phyloP scores from a whole-genome alignment of 1,284 basidiomycete genomes.

The Crepidotus sp. region DNA sequence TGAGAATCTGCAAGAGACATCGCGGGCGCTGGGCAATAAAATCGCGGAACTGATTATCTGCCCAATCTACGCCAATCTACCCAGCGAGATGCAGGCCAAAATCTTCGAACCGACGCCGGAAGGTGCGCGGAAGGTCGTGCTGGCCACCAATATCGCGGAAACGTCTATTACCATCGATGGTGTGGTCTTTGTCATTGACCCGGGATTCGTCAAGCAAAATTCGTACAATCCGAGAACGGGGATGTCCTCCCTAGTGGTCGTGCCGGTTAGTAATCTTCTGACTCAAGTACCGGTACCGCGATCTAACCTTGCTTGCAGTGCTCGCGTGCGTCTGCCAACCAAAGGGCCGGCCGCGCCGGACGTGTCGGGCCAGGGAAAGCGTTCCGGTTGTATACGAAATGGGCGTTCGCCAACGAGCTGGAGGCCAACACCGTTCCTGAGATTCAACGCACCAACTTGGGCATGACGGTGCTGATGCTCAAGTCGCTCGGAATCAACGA shows the following conservation, averaged over 20 bases:
- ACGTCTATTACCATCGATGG: conserved; percentile 98
- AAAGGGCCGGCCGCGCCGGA: conserved; percentile 93
- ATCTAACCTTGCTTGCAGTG: conserved; percentile 42
- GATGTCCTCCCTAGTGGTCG: conserved; percentile 91
- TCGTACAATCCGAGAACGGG: conserved; percentile 94
- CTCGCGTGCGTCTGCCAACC: conserved; percentile 94
- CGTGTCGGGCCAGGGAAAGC: conserved; percentile 98
- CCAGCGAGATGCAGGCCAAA: conserved; percentile 98
- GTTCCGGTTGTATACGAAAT: conserved; percentile 95
- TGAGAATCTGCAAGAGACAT: conserved; percentile 93
- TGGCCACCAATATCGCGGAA: conserved; percentile 98
- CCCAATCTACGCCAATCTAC: conserved; percentile 97
- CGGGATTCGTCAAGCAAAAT: conserved; percentile 97
- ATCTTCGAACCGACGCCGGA: conserved; percentile 99
- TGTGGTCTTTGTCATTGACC: conserved; percentile 96
- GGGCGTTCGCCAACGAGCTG: conserved; percentile 91
- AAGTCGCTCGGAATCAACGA: conserved; percentile 98
- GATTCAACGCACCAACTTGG: conserved; percentile 95
- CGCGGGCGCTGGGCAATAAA: conserved; percentile 91
- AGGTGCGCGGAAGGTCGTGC: conserved; percentile 91
- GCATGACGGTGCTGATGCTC: conserved; percentile 90
- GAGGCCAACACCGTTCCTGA: conserved; percentile 97
- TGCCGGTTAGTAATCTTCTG: conserved; percentile 59
- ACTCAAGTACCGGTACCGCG: conserved; percentile 2
- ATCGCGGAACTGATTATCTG: conserved; percentile 91